phyloP scores from a whole-genome alignment of 2,329 filamentous ascomycete species.

The Penicillium sp. region DNA sequence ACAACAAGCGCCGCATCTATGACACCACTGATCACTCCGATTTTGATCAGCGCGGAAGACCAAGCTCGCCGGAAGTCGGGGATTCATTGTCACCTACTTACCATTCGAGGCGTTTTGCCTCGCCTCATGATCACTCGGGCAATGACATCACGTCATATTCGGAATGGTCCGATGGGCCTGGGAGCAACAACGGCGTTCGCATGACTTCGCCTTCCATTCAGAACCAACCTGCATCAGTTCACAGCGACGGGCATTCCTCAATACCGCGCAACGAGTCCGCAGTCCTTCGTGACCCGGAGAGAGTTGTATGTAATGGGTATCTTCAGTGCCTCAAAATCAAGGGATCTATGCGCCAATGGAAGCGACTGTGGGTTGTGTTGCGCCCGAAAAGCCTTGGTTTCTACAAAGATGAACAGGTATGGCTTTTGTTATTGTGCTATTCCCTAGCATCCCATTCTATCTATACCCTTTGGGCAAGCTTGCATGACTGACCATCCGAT shows the following conservation, averaged over 20 bases:
- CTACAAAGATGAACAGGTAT: conserved; percentile 91
- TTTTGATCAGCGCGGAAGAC: too few relatives aligned
- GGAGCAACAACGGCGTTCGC: conserved; percentile 23
- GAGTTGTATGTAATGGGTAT: conserved; percentile 89
- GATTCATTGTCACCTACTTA: too few relatives aligned
- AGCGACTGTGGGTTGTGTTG: conserved; percentile 85
- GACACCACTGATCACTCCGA: conserved; percentile 39
- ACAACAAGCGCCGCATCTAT: conserved; percentile 26
- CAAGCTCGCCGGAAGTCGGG: conserved; percentile 22
- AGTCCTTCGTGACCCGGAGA: conserved; percentile 61
- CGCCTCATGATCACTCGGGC: conserved; percentile 52
- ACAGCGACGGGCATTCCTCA: too few relatives aligned
- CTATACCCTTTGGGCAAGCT: too few relatives aligned
- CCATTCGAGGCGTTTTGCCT: too few relatives aligned
- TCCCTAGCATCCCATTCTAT: too few relatives aligned
- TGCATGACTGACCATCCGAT: too few relatives aligned
- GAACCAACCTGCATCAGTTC: too few relatives aligned
- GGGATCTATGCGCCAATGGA: conserved; percentile 78
- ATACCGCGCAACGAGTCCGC: too few relatives aligned
- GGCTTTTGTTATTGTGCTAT: too few relatives aligned
- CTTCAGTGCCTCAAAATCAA: conserved; percentile 76
- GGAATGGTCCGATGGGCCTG: conserved; percentile 64
- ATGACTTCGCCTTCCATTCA: conserved; percentile 26
- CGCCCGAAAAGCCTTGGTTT: conserved; percentile 75
- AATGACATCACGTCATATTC: conserved; percentile 68